phyloP scores from a whole-genome alignment of 805 yeast genomes.

The Saccharomycopsis sp. region DNA sequence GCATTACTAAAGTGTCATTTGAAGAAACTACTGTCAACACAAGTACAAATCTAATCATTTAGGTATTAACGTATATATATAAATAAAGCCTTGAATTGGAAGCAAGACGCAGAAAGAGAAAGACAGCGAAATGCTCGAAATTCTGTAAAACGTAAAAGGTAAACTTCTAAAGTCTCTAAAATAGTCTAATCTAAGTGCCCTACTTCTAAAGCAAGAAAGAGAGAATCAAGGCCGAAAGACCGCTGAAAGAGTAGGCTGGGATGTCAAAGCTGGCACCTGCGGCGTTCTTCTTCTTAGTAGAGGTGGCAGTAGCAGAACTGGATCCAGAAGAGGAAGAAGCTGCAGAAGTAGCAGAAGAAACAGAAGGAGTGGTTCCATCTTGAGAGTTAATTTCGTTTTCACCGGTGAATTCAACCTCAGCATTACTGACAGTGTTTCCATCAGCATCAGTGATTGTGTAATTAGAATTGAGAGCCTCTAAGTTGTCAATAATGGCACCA shows the following conservation, averaged over 20 bases:
- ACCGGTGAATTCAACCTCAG: conserved; percentile 34
- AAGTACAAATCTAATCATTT: too few species aligned
- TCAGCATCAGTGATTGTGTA: conserved; percentile 34
- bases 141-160: too few species aligned
- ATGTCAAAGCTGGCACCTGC: conserved; percentile 23
- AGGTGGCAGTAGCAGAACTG: conserved; percentile 20
- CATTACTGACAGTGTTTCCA: conserved; percentile 30
- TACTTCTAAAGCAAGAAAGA: conserved; percentile 15
- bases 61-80: too few species aligned
- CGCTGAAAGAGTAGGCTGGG: conserved; percentile 6
- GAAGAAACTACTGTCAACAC: too few species aligned
- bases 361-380: conserved; percentile 22
- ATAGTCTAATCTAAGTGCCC: too few species aligned
- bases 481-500: conserved; percentile 38
- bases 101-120: too few species aligned
- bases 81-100: too few species aligned
- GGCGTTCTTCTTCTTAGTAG: conserved; percentile 24
- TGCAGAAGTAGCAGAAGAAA: conserved; percentile 20
- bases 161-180: too few species aligned
- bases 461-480: conserved; percentile 34
- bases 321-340: conserved; percentile 25
- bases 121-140: too few species aligned
- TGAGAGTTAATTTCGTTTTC: conserved; percentile 32
- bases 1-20: too few species aligned
- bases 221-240: conserved; percentile 7